Conservation (phyloP, 768 basidiomycete species). For the Amanita phalloides region DNA sequence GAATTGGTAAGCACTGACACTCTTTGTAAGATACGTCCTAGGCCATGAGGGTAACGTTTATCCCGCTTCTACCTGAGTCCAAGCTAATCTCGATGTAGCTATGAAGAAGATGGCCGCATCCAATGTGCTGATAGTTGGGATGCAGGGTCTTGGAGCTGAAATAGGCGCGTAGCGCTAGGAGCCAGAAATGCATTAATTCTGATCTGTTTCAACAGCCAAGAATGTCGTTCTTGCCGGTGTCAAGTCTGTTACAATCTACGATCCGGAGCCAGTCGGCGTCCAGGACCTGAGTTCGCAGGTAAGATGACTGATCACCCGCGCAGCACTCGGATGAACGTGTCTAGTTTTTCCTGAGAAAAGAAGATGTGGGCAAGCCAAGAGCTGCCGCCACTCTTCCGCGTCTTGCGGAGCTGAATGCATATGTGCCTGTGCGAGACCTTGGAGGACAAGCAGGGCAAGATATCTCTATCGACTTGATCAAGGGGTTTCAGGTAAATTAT, state of each 20-base stretch:
- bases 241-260: conserved; percentile 92
- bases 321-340: background rate
- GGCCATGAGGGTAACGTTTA: conserved; percentile 76
- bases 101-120: conserved; percentile 99
- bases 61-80: background rate
- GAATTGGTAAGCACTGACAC: conserved; percentile 8
- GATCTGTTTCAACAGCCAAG: conserved; percentile 52
- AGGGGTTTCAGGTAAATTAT: conserved; percentile 75
- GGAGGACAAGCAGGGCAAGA: conserved; percentile 67
- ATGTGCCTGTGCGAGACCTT: conserved; percentile 89
- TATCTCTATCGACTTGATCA: conserved; percentile 70
- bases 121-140: conserved; percentile 87
- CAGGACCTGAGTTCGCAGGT: conserved; percentile 92
- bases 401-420: conserved; percentile 88
- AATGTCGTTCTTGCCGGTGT: conserved; percentile 93
- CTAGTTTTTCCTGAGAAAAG: conserved; percentile 88
- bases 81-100: conserved; percentile 36
- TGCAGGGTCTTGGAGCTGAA: conserved; percentile 90
- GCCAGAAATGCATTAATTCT: background rate
- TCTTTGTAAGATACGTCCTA: conserved; percentile 66
- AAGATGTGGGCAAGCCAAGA: conserved; percentile 81
- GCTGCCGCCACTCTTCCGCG: conserved; percentile 82
- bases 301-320: conserved; percentile 12
- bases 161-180: conserved; percentile 45
- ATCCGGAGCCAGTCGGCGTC: conserved; percentile 81